Base-by-base conservation (phyloP, 139 green algal genomes). In the Micractinium sp. region DNA sequence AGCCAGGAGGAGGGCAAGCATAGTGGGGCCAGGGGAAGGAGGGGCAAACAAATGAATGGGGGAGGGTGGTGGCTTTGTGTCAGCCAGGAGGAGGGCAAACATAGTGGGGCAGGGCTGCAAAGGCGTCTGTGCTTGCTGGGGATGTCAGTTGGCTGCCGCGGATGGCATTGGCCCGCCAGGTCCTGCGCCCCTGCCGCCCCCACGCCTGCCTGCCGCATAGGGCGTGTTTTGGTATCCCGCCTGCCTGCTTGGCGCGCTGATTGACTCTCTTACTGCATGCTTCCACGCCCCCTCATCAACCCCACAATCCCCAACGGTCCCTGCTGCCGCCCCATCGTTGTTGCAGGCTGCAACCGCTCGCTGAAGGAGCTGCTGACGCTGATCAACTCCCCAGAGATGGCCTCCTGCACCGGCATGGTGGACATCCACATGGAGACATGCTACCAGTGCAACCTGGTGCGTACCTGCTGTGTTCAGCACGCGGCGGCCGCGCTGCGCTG, bases 381-480 rank as follows among this genome's bases (percentile, higher is more conserved):
- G 87, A 86, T 93, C 41, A 92, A 91, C 81, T 87, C 47, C 31
- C 80, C 86, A 19, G 89, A 94, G 67, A 82, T 92, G 78, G 73
- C 76, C 14, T 80, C 60, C 31, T 71, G 41, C n/a, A 87, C 74
- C 67, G 41, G 25, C 2, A 91, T 94, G 77, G 85, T 90, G 63
- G 93, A 96, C 87, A 85, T 92, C 78, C 91, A 95, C 76, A 91
- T 92, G 84, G 89, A 89, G 82, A 85, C 90, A 22, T 96, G 94
- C 89, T 71, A 91, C 25, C 82, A 84, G 2, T 95, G 93, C 90
- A 90, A 83, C 27, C 35, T 82, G 61, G 92, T 75, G 3, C 89
- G 3, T 83, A 90, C 76, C 90, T 95, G 20, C 66, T 94, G 35
- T 91, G 84, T 9, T n/a, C n/a, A n/a, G n/a, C n/a, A n/a, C n/a